Evolutionary conservation across 2,329 filamentous ascomycete species (phyloP).

Genomic region (Thermothelomyces thermophilus): DNA sequence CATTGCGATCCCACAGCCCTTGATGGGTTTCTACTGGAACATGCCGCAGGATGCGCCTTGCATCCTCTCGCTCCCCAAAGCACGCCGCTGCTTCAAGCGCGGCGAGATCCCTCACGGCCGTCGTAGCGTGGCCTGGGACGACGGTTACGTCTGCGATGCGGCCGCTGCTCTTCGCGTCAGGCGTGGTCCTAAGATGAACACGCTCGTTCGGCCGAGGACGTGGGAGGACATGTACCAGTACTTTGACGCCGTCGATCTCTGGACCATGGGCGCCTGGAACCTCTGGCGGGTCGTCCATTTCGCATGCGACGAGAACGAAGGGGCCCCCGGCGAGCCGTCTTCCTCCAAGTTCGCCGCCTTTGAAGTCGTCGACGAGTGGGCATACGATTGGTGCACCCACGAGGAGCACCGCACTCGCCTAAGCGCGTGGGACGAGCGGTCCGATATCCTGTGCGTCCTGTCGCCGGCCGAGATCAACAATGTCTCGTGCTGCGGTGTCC

Average conservation of each 20-base stretch:
- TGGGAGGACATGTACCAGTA: constrained; percentile 38
- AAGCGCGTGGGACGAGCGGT: constrained; percentile 25
- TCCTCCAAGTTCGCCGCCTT: neutral
- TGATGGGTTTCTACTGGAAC: constrained; percentile 33
- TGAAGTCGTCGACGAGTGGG: constrained; percentile 29
- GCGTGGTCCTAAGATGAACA: neutral
- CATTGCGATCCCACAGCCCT: constrained; percentile 1
- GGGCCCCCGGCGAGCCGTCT: no score
- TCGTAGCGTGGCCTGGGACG: constrained; percentile 2
- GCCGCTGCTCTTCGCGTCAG: neutral
- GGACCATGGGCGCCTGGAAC: constrained; percentile 42
- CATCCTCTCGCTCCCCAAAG: constrained; percentile 13
- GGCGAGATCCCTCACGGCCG: neutral
- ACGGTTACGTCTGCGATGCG: constrained; percentile 17
- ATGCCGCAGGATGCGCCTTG: constrained; percentile 26
- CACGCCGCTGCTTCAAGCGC: constrained; percentile 2
- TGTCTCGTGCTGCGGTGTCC: neutral
- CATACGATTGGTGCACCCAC: constrained; percentile 32
- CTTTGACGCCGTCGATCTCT: constrained; percentile 44
- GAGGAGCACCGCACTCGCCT: constrained; percentile 30
- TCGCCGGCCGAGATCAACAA: neutral
- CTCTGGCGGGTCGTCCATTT: constrained; percentile 36
- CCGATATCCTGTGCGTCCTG: constrained; percentile 12
- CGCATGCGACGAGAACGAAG: constrained; percentile 16
- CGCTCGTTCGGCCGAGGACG: constrained; percentile 29